phyloP scores from a whole-genome alignment of 1,139 yeast species.

The Yamadazyma triangularis region DNA sequence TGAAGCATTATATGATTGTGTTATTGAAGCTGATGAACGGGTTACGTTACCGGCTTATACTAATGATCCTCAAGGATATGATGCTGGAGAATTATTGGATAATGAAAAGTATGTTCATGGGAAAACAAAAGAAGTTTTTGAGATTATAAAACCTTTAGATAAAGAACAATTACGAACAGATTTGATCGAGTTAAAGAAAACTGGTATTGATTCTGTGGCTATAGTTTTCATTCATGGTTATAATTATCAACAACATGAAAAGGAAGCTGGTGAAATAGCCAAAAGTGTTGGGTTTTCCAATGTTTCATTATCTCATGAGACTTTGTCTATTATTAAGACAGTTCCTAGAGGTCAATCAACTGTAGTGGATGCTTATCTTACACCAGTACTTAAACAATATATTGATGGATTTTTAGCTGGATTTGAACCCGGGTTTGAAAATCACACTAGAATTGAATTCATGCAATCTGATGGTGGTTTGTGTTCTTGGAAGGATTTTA shows the following conservation, averaged over 20 bases:
- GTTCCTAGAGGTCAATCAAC: constrained; percentile 71
- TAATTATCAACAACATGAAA: constrained; percentile 65
- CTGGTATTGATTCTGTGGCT: constrained; percentile 64
- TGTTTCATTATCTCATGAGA: constrained; percentile 59
- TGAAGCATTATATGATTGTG: constrained; percentile 56
- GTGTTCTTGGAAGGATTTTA: constrained; percentile 42
- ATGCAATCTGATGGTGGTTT: constrained; percentile 62
- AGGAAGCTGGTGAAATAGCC: constrained; percentile 54
- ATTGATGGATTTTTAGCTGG: constrained; percentile 59
- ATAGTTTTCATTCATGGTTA: constrained; percentile 68
- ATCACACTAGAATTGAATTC: constrained; percentile 33
- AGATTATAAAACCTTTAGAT: constrained; percentile 49
- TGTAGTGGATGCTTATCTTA: constrained; percentile 72
- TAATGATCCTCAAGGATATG: constrained; percentile 48
- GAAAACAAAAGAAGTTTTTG: constrained; percentile 59
- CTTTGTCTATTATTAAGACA: constrained; percentile 71
- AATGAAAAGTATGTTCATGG: constrained; percentile 35
- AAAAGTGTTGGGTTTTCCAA: constrained; percentile 48
- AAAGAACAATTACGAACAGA: constrained; percentile 30
- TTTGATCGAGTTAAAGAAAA: constrained; percentile 38
- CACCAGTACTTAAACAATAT: constrained; percentile 67
- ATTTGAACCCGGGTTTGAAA: constrained; percentile 41
- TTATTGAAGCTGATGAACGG: constrained; percentile 67
- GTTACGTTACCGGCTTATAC: constrained; percentile 65
- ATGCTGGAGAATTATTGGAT: constrained; percentile 15